Evolutionary conservation across 805 yeast genomes (phyloP), one percentile per base, ranked within the genome.

Genomic region (Diddensiella transvaalensis): DNA sequence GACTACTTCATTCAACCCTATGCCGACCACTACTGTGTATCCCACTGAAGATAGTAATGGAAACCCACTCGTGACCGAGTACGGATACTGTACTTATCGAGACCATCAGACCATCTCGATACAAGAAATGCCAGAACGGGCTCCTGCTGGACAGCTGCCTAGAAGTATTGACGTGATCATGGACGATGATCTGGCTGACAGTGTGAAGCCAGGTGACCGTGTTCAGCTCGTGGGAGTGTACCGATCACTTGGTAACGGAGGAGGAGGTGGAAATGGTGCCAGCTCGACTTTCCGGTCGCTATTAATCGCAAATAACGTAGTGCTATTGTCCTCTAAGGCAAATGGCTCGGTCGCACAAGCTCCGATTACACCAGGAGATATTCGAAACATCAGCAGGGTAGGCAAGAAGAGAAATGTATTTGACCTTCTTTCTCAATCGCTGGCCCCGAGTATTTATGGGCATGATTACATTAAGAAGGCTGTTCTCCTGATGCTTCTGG

Each of bases 71-170:
- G 75, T 79, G 17, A 90, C 96, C 0, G 98, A 93, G 65, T 93
- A 87, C 61, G 99, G 99, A 1, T 85, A 82, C 62, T 83, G 90
- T 4, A 88, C 95, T 23, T 93, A 87, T 65, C 76, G 91, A 59
- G 99, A 93, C 68, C 96, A 91, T 65, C 99, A 93, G 69, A 85
- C 88, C 35, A 77, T 93, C 32, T 80, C 96, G 0, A 84, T 93
- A 32, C 99, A 93, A 67, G 99, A 93, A 70, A 87, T 93, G 87
- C 98, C 99, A 1, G 98, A 93, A 70, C 76, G 83, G 54, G 96
- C 98, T 1, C 99, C 98, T 13, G 95, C 98, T 0, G 99, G 99
- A 48, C 98, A 91, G 69, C 74, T 93, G 54, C 99, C 99, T 30
- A 76, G 98, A 60, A 83, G 96, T 2, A 77, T 93, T 30, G 99